Percentiles rank a stretch among this genome's conserved stretches.
Evolutionary conservation across 2,329 filamentous ascomycete genomes (phyloP).

Genomic region (Apiospora saccharicola): DNA sequence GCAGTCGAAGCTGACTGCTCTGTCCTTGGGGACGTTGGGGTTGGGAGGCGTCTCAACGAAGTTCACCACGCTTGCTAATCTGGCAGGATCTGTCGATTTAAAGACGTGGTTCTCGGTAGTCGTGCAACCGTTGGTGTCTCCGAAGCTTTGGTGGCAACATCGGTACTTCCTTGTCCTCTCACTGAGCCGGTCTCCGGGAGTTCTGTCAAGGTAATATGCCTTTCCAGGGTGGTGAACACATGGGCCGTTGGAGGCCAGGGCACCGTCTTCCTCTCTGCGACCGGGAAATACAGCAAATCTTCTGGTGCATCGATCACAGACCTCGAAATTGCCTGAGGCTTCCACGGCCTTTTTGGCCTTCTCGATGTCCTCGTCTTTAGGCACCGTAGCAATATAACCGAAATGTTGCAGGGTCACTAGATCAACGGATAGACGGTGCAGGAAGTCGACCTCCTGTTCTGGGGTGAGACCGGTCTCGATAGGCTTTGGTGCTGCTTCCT

Average conservation of each 20-base stretch:
- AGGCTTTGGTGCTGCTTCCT: slow-evolving; percentile 51
- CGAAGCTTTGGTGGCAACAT: slow-evolving; percentile 81
- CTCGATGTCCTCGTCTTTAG: slow-evolving; percentile 70
- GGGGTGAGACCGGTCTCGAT: slow-evolving; percentile 75
- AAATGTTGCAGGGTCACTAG: slow-evolving; percentile 68
- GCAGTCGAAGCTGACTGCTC: slow-evolving; percentile 88
- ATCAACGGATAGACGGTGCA: slow-evolving; percentile 69
- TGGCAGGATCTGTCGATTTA: slow-evolving; percentile 78
- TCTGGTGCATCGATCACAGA: slow-evolving; percentile 84
- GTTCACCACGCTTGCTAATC: slow-evolving; percentile 79
- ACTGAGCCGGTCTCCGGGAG: slow-evolving; percentile 63
- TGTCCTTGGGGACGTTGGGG: slow-evolving; percentile 53
- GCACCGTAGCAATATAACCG: slow-evolving; percentile 78
- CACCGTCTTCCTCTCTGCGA: slow-evolving; percentile 76
- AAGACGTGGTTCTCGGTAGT: slow-evolving; percentile 81
- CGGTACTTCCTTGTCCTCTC: slow-evolving; percentile 68
- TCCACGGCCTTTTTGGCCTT: slow-evolving; percentile 70
- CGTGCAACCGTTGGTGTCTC: slow-evolving; percentile 78
- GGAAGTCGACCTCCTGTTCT: slow-evolving; percentile 72
- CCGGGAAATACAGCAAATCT: slow-evolving; percentile 94
- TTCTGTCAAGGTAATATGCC: slow-evolving; percentile 63
- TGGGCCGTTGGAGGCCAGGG: slow-evolving; percentile 76
- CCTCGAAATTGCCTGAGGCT: slow-evolving; percentile 79
- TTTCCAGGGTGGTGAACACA: slow-evolving; percentile 87
- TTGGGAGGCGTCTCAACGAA: slow-evolving; percentile 82